Evolutionary conservation across 305 asterid species (phyloP).

Genomic region (Fraxinus floribunda): DNA sequence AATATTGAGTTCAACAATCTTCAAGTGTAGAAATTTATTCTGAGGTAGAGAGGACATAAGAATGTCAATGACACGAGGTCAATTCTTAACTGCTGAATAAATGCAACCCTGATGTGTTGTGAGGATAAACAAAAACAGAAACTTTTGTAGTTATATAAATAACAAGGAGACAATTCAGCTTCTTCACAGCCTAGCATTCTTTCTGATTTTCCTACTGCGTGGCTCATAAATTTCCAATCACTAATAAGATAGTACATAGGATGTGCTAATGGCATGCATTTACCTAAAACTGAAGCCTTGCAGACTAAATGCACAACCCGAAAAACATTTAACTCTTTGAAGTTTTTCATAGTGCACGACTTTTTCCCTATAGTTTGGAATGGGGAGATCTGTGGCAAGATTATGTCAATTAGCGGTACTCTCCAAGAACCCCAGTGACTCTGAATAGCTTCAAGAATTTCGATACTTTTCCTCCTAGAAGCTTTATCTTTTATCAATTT

Average conservation of each 20-base stretch:
- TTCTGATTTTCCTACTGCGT: neutral
- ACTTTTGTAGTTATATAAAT: neutral
- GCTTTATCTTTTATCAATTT: slow-evolving; percentile 1
- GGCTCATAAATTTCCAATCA: neutral
- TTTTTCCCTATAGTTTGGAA: neutral
- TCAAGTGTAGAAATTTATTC: neutral
- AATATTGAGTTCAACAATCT: neutral
- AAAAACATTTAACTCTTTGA: neutral
- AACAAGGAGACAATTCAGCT: neutral
- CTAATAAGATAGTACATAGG: neutral
- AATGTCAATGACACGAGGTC: neutral
- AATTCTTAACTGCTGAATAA: neutral
- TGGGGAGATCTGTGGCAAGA: neutral
- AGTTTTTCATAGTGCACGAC: too few species aligned
- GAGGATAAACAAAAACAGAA: neutral
- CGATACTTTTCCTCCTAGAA: neutral
- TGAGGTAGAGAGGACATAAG: neutral
- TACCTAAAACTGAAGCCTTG: neutral
- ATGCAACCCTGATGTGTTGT: neutral
- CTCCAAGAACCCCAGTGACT: neutral
- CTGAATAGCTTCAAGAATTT: neutral
- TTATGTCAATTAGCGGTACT: neutral
- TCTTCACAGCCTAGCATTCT: neutral
- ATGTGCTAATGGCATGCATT: neutral
- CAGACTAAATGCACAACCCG: neutral